Base-by-base conservation (phyloP, 2,329 filamentous ascomycete species). In the Blastomyces percursus region DNA sequence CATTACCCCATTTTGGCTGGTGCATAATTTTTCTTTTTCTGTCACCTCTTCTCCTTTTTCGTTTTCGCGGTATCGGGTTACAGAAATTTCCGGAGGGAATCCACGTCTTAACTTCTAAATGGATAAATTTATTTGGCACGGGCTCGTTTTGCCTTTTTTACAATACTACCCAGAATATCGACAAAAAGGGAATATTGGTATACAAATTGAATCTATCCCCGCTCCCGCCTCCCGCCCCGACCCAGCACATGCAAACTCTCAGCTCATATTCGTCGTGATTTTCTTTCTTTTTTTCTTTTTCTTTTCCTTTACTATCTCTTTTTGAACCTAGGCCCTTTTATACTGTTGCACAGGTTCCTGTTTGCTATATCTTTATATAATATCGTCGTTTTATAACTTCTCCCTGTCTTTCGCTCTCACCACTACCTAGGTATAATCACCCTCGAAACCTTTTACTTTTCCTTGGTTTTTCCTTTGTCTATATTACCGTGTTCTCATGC, bases 381-480 rank as follows among this genome's bases (percentile, higher is more conserved):
- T 56, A 56, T 40, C 32, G 52, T 56, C 52, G 52, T 56, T n/a
- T 21, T 56, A 40, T 56, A 56, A 40, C 52, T 56, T 35, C 14
- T 40, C 16, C 32, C 27, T 54, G 32, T 12, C 30, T 32, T 16
- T 56, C 3, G 7, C n/a, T 32, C 35, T 1, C 6, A n/a, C 11
- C 32, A 35, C 32, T 56, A 12, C 2, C 46, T 6, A 12, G 46
- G 46, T 50, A 27, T 50, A 21, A 38, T 56, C 52, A 32, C 40
- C 8, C 8, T 40, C 32, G 30, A 21, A 19, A 11, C n/a, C 5
- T 21, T 38, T 42, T 4, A 19, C 40, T 42, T 16, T 42, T 42
- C 32, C 32, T 35, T 55, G 51, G 38, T 55, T 55, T 55, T 55
- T 38, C 52, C 52, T 56, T 56, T 56, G 52, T 56, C 52, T 40